phyloP scores from a whole-genome alignment of 2,329 filamentous ascomycete species.

The Lasiodiplodia hormozganensis region DNA sequence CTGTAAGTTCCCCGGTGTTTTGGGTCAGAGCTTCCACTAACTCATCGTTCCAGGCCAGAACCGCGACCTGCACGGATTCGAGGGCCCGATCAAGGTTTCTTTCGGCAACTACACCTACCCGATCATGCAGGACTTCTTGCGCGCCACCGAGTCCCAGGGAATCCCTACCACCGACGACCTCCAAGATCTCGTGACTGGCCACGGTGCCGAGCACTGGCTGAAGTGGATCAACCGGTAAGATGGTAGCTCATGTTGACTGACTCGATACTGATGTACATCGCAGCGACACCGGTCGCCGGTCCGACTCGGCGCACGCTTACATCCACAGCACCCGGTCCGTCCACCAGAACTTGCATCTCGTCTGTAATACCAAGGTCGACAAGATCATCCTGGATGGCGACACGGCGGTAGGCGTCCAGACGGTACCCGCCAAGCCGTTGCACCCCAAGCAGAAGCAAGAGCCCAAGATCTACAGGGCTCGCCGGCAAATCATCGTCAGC shows the following conservation, averaged over 20 bases:
- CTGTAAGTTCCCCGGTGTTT: constrained; percentile 48
- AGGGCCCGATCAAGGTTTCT: constrained; percentile 82
- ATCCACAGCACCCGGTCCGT: constrained; percentile 76
- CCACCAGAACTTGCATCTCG: constrained; percentile 73
- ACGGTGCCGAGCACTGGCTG: constrained; percentile 80
- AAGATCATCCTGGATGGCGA: constrained; percentile 78
- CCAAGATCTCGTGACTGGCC: constrained; percentile 71
- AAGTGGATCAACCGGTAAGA: constrained; percentile 78
- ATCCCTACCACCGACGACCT: constrained; percentile 79
- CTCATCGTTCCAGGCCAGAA: constrained; percentile 52
- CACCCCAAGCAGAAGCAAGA: constrained; percentile 59
- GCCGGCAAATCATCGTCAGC: constrained; percentile 76
- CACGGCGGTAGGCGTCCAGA: constrained; percentile 73
- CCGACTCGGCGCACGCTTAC: constrained; percentile 79
- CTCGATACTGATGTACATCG: not conserved
- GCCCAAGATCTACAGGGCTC: constrained; percentile 68
- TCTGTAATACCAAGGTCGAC: constrained; percentile 78
- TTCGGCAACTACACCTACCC: constrained; percentile 82
- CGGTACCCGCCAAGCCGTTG: constrained; percentile 73
- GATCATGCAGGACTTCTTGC: constrained; percentile 81
- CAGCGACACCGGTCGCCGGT: constrained; percentile 69
- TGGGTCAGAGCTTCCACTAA: constrained; percentile 1
- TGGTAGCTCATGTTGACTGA: not conserved
- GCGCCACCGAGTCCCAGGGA: constrained; percentile 74
- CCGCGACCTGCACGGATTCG: constrained; percentile 74